Percentiles rank a stretch among this genome's conserved stretches.
Evolutionary conservation across 1,284 basidiomycete species (phyloP).

Genomic region (Pholiota adiposa): DNA sequence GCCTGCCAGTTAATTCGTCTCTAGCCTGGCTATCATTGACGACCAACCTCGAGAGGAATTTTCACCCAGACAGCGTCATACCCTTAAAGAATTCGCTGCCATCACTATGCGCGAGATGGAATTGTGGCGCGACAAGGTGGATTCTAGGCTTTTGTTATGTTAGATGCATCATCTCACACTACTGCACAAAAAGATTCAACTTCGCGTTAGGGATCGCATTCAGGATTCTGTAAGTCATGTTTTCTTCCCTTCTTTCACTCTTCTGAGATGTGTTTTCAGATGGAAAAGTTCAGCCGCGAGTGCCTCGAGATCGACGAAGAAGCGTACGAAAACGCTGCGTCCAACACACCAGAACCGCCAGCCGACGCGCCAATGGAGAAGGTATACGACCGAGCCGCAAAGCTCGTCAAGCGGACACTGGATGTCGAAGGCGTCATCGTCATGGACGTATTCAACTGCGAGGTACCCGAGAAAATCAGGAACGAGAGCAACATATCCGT

Average conservation of each 20-base stretch:
- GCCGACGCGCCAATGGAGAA: conserved; percentile 75
- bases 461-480: conserved; percentile 79
- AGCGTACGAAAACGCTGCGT: conserved; percentile 35
- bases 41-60: conserved; percentile 86
- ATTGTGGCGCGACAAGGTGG: conserved; percentile 89
- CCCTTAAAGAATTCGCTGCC: conserved; percentile 93
- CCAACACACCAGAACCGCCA: conserved; percentile 31
- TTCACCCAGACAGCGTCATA: conserved; percentile 87
- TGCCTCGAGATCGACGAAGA: conserved; percentile 90
- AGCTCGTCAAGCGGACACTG: conserved; percentile 86
- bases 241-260: neutral
- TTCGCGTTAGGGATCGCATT: conserved; percentile 89
- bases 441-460: conserved; percentile 91
- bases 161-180: conserved; percentile 1
- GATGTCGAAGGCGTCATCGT: conserved; percentile 93
- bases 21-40: conserved; percentile 83
- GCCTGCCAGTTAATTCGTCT: conserved; percentile 3
- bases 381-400: conserved; percentile 87
- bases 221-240: conserved; percentile 72
- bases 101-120: conserved; percentile 97
- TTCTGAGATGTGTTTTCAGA: too few species aligned
- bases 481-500: conserved; percentile 70
- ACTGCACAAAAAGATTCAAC: conserved; percentile 67
- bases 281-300: conserved; percentile 95
- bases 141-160: conserved; percentile 14